phyloP scores from a whole-genome alignment of 371 early-diverging fungal species.

The Mortierella sp. region DNA sequence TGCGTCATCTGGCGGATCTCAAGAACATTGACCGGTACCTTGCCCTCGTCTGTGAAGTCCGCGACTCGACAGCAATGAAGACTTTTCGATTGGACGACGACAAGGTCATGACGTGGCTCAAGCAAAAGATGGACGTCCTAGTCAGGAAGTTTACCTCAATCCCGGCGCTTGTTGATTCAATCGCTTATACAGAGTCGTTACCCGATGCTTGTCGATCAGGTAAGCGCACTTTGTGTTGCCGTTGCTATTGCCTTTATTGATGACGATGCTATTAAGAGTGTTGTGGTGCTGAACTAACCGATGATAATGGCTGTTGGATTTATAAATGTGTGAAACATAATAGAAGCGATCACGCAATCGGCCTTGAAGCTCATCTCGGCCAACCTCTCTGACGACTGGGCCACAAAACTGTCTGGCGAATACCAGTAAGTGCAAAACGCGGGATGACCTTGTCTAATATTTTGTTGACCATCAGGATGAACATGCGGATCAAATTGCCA shows the following conservation, averaged over 20 bases:
- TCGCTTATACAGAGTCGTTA: slow-evolving; percentile 48
- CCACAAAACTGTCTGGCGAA: slow-evolving; percentile 31
- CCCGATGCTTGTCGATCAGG: slow-evolving; percentile 38
- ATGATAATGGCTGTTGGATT: neutral
- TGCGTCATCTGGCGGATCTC: slow-evolving; percentile 33
- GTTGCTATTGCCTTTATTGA: neutral
- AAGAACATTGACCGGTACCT: slow-evolving; percentile 16
- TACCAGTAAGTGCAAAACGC: slow-evolving; percentile 27
- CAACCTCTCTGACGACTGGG: slow-evolving; percentile 46
- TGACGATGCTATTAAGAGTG: too few relatives aligned
- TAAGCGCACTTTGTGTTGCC: neutral
- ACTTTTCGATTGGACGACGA: slow-evolving; percentile 38
- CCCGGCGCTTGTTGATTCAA: slow-evolving; percentile 27
- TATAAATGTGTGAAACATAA: neutral
- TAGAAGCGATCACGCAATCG: slow-evolving; percentile 47
- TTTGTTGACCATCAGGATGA: too few relatives aligned
- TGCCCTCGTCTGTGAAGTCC: slow-evolving; percentile 35
- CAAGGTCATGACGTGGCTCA: slow-evolving; percentile 37
- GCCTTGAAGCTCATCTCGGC: slow-evolving; percentile 33
- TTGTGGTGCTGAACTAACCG: neutral
- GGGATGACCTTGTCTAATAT: neutral
- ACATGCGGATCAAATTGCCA: neutral
- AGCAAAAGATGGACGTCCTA: slow-evolving; percentile 34
- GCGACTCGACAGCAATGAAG: slow-evolving; percentile 7
- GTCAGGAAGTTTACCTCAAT: slow-evolving; percentile 26